Evolutionary conservation across 495 filamentous ascomycete species (phyloP).

Genomic region (Hypoxylon cercidicola): DNA sequence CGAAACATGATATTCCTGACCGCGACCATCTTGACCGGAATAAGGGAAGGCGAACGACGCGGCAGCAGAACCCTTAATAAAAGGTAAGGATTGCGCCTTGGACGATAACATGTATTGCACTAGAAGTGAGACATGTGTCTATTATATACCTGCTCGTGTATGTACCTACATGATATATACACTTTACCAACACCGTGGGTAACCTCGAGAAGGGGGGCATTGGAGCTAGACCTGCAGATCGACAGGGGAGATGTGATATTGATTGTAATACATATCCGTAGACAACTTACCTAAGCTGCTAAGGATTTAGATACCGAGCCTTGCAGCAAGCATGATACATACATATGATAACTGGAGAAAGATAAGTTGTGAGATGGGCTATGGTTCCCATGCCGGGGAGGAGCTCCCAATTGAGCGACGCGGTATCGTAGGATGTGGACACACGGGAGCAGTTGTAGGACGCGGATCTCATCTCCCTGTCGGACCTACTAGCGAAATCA

Average conservation of each 20-base stretch:
- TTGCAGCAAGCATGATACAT: not conserved
- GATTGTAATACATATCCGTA: not conserved
- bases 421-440: not conserved
- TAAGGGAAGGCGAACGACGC: not conserved
- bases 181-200: not conserved
- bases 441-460: not conserved
- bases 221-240: not conserved
- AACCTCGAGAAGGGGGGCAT: constrained; percentile 1
- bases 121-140: constrained; percentile 4
- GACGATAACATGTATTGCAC: not conserved
- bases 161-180: not conserved
- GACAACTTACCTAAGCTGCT: too few species aligned
- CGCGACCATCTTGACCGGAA: not conserved
- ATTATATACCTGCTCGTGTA: constrained; percentile 13
- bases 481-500: not conserved
- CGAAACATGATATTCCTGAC: constrained; percentile 14
- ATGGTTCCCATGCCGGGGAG: not conserved
- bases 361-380: not conserved
- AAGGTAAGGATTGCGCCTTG: not conserved
- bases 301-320: not conserved
- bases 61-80: not conserved
- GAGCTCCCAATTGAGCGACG: not conserved
- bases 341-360: not conserved
- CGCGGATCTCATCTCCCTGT: not conserved
- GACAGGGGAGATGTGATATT: not conserved